Evolutionary conservation across 164 flowering plant species (phyloP).

Genomic region (Stephania yunnanensis): DNA sequence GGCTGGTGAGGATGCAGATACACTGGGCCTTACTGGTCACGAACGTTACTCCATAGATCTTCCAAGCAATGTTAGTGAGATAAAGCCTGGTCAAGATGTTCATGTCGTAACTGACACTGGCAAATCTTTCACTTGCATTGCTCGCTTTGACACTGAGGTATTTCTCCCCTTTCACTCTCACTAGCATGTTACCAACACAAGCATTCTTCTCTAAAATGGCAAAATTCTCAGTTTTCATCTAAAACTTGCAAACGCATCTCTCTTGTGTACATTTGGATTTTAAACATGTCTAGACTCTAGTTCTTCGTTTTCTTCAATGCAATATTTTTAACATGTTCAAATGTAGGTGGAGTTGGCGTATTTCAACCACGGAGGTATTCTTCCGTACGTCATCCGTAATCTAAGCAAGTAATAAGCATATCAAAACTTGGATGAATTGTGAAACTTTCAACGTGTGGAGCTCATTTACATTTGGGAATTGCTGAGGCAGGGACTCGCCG

Average conservation of each 20-base stretch:
- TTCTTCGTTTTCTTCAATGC: not conserved
- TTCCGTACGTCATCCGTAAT: slow-evolving; percentile 74
- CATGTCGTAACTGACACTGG: slow-evolving; percentile 64
- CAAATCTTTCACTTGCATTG: slow-evolving; percentile 67
- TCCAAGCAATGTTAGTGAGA: slow-evolving; percentile 50
- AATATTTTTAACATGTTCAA: not conserved
- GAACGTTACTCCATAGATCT: slow-evolving; percentile 74
- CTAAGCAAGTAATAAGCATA: slow-evolving; percentile 28
- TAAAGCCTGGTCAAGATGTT: slow-evolving; percentile 78
- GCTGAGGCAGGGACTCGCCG: not conserved
- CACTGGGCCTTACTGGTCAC: slow-evolving; percentile 67
- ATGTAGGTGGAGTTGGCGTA: slow-evolving; percentile 87
- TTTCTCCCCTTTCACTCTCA: not conserved
- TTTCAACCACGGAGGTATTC: slow-evolving; percentile 85
- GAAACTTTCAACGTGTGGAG: not conserved
- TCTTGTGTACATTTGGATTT: not conserved
- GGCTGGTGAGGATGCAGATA: slow-evolving; percentile 76
- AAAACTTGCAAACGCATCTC: not conserved
- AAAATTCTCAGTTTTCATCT: not conserved
- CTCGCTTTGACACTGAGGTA: slow-evolving; percentile 88
- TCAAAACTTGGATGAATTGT: not conserved
- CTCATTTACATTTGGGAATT: no score
- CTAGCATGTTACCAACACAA: no score
- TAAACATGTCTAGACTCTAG: not conserved
- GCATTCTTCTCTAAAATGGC: not conserved